These are phyloP conservation scores for Xylaria grammica DNA, from an alignment of 495 filamentous ascomycete genomes.

Conservation along the genomic window DNA sequence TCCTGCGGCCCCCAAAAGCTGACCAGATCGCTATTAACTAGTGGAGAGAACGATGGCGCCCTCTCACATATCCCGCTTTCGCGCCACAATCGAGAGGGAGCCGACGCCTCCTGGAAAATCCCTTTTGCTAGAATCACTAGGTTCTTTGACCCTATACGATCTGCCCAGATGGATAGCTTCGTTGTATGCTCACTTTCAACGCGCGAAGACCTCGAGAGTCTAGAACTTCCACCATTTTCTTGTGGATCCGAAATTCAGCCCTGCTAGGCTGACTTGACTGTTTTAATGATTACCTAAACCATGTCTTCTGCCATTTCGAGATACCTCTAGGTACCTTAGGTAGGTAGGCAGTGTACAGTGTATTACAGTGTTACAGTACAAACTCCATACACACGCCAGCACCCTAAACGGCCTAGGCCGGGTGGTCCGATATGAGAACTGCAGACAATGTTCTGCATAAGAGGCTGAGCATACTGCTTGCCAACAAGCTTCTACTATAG, in stretches of 20 bases:
- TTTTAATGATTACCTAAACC: neutral
- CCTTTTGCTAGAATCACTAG: neutral
- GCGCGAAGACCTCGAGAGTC: conserved; percentile 1
- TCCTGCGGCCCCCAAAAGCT: conserved; percentile 13
- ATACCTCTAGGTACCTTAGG: neutral
- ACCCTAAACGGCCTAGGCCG: neutral
- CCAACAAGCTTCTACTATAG: neutral
- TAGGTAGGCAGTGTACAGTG: neutral
- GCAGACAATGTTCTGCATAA: conserved; percentile 19
- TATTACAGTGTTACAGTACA: neutral
- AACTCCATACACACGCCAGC: neutral
- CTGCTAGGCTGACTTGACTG: neutral
- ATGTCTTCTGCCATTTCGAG: neutral
- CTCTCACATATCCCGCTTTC: neutral
- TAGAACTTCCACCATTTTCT: conserved; percentile 1
- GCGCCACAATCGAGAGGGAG: conserved; percentile 23
- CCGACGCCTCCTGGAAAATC: conserved; percentile 1
- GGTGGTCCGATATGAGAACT: neutral
- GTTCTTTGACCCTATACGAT: neutral
- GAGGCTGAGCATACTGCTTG: conserved; percentile 18
- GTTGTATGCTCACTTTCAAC: neutral
- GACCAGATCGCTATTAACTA: conserved; percentile 11
- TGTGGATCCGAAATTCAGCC: conserved; percentile 23
- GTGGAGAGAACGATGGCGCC: neutral
- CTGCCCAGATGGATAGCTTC: neutral